Evolutionary conservation across 768 basidiomycete genomes (phyloP).

Genomic region (Xerocomellus chrysenteron): DNA sequence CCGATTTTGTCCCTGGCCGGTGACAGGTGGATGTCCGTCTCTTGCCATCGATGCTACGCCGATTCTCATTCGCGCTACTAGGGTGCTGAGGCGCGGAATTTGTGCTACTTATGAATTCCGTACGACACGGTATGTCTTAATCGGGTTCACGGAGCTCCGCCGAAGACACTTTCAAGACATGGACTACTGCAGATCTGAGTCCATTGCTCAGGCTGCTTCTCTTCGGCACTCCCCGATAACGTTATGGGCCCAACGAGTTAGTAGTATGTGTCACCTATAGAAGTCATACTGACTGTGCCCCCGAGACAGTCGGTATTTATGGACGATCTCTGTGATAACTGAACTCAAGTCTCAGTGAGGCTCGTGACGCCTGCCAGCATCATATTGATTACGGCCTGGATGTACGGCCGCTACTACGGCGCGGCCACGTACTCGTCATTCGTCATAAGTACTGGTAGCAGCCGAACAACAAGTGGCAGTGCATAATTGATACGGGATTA

Average conservation of each 20-base stretch:
- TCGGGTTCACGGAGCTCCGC: constrained; percentile 9
- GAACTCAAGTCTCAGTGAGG: neutral
- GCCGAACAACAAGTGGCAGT: constrained; percentile 22
- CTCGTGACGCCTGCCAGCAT: constrained; percentile 1
- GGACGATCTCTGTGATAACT: neutral
- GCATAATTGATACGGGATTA: constrained; percentile 9
- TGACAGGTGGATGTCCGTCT: neutral
- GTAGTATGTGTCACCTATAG: neutral
- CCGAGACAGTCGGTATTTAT: neutral
- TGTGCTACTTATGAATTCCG: constrained; percentile 11
- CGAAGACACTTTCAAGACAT: neutral
- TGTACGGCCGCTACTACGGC: too few species aligned
- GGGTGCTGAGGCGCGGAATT: neutral
- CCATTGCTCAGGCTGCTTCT: neutral
- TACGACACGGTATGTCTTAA: neutral
- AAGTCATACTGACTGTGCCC: neutral
- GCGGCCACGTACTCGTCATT: neutral
- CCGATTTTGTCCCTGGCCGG: constrained; percentile 5
- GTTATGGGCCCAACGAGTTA: neutral
- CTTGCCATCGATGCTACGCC: neutral
- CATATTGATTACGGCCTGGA: constrained; percentile 7
- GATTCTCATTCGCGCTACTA: constrained; percentile 7
- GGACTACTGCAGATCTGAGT: neutral
- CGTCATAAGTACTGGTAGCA: neutral
- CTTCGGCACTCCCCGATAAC: neutral